Base-by-base conservation (phyloP, 2,329 filamentous ascomycete species). In the Aspergillus pseudoglaucus region DNA sequence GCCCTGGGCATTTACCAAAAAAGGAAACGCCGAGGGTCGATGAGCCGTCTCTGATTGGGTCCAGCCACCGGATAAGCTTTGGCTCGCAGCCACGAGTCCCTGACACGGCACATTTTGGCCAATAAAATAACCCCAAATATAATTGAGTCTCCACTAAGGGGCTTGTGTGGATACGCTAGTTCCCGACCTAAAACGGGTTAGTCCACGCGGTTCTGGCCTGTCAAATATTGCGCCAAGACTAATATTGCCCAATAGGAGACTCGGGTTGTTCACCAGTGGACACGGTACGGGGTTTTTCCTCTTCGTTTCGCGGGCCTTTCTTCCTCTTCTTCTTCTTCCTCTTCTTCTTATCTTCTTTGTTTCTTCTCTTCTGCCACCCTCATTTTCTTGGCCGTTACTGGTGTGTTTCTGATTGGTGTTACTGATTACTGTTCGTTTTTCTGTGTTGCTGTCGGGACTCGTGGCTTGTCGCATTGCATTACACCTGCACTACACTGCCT, bases 41-140 rank as follows among this genome's bases (percentile, higher is more conserved):
- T 30, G 9, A 30, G 25, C 25, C 25, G 10, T 30, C 35, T 38
- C n/a, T 38, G 5, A 38, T 38, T 38, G 35, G 35, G 8, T 15
- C 8, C n/a, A 38, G 12, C n/a, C 18, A 15, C 35, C 35, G n/a
- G 35, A 38, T 18, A 38, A 38, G 35, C 35, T 38, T 38, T 18
- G 52, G 54, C 56, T 53, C 46, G 42, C 55, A 30, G 18, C 37
- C 25, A 18, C 53, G 52, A 55, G 37, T 47, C 47, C 50, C 40
- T 42, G 40, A 42, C 40, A 42, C 40, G 40, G 40, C 40, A n/a
- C 18, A 25, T 2, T 14, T 22, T 3, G 10, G 1, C 39, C 20
- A 42, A 42, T 42, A 1, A 27, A 7, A 6, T 5, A 9, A 1
- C 39, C 5, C 2, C 4, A 12, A 42, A n/a, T 7, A 15, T 3